phyloP scores from a whole-genome alignment of 2,329 filamentous ascomycete genomes.

The Anthostomella pinea region DNA sequence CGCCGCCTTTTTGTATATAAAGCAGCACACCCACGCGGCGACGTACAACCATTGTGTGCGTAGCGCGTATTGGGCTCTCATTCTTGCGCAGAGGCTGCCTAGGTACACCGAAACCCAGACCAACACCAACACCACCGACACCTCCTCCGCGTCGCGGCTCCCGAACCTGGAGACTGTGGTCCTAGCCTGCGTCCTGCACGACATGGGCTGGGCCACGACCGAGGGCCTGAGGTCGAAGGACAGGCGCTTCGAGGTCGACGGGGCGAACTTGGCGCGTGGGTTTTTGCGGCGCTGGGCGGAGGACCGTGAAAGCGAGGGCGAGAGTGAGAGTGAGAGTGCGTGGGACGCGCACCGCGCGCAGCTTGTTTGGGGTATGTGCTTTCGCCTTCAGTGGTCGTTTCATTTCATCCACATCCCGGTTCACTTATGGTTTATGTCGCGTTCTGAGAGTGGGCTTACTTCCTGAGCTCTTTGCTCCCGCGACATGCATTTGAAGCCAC shows the following conservation, averaged over 20 bases:
- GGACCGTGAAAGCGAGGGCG: constrained; percentile 4
- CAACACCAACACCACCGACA: too few relatives aligned
- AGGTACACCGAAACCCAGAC: too few relatives aligned
- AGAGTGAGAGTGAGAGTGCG: not conserved
- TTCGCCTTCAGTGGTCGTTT: not conserved
- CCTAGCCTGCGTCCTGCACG: constrained; percentile 19
- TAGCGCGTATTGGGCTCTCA: constrained; percentile 19
- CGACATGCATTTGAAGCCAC: too few relatives aligned
- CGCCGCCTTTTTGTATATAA: constrained; percentile 19
- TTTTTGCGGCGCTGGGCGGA: constrained; percentile 6
- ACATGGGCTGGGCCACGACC: constrained; percentile 22
- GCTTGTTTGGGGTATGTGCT: constrained; percentile 14
- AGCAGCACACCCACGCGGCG: constrained; percentile 13
- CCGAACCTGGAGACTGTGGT: constrained; percentile 17
- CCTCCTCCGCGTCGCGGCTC: too few relatives aligned
- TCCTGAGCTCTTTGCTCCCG: too few relatives aligned
- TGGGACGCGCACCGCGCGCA: constrained; percentile 11
- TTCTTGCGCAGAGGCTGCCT: constrained; percentile 18
- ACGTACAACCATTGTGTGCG: constrained; percentile 24
- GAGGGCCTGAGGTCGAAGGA: constrained; percentile 7
- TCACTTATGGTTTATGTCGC: too few relatives aligned
- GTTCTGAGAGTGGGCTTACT: too few relatives aligned
- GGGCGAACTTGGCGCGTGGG: constrained; percentile 16
- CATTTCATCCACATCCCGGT: too few relatives aligned
- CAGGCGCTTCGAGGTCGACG: constrained; percentile 23